These are phyloP conservation scores for Psilocybe cubensis DNA, from an alignment of 768 basidiomycete species.

Conservation along the genomic window DNA sequence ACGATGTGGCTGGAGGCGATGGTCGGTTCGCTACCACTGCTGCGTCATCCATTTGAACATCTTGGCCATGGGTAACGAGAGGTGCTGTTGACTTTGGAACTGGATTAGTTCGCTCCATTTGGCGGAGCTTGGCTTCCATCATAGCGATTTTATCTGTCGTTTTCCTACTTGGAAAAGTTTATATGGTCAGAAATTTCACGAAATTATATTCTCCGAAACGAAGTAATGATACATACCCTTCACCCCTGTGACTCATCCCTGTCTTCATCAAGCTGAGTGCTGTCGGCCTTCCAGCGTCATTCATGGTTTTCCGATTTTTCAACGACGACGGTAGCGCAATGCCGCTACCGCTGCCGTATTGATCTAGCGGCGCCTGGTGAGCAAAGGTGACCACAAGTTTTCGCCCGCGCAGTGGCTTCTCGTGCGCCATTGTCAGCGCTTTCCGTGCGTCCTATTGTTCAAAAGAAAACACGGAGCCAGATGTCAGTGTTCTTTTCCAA, in stretches of 20 bases:
- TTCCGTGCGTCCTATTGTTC: conserved; percentile 77
- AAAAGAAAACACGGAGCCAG: neutral
- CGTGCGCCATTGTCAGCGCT: conserved; percentile 74
- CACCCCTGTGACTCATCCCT: conserved; percentile 52
- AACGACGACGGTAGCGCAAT: conserved; percentile 23
- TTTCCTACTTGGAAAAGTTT: no score
- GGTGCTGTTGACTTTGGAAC: conserved; percentile 9
- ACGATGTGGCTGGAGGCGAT: neutral
- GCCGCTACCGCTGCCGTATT: conserved; percentile 25
- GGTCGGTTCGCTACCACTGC: neutral
- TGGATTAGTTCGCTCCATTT: conserved; percentile 59
- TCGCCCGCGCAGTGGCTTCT: conserved; percentile 83
- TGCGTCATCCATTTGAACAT: conserved; percentile 3
- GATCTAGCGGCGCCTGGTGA: conserved; percentile 72
- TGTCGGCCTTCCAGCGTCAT: conserved; percentile 74
- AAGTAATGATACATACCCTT: conserved; percentile 44
- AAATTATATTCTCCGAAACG: no score
- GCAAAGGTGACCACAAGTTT: conserved; percentile 92
- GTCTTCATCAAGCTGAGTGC: conserved; percentile 89
- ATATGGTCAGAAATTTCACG: no score
- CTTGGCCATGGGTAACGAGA: conserved; percentile 6
- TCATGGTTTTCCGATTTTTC: conserved; percentile 44
- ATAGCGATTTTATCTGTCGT: conserved; percentile 90
- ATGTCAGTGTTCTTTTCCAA: neutral
- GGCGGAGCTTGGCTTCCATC: conserved; percentile 93